phyloP scores from a whole-genome alignment of 2,329 filamentous ascomycete genomes.

The Fusarium chaquense region DNA sequence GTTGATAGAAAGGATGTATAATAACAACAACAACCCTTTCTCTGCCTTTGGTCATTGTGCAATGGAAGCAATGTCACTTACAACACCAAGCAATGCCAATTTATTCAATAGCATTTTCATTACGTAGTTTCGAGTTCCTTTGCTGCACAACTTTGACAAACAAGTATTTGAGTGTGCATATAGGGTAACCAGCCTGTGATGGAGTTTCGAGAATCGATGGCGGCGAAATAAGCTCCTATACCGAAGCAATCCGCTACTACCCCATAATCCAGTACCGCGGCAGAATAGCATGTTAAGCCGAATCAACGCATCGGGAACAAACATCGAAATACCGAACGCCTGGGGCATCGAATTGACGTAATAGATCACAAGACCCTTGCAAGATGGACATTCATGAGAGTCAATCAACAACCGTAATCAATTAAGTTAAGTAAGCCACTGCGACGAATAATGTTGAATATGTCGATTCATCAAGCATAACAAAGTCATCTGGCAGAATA shows the following conservation, averaged over 20 bases:
- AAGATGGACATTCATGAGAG: background rate
- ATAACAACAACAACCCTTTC: background rate
- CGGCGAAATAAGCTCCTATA: slow-evolving; percentile 19
- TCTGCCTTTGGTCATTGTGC: background rate
- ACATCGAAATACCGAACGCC: slow-evolving; percentile 36
- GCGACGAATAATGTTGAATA: background rate
- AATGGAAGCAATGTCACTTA: background rate
- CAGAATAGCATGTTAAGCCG: slow-evolving; percentile 37
- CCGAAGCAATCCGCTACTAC: slow-evolving; percentile 47
- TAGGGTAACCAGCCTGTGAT: background rate
- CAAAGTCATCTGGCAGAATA: background rate
- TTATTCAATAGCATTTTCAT: background rate
- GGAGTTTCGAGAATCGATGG: background rate
- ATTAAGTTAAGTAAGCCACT: background rate
- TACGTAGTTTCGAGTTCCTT: background rate
- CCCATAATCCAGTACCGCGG: slow-evolving; percentile 36
- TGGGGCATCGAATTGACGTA: slow-evolving; percentile 42
- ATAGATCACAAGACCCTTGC: slow-evolving; percentile 10
- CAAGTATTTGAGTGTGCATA: background rate
- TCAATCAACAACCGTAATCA: background rate
- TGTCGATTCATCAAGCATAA: background rate
- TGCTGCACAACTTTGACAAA: background rate
- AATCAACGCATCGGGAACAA: slow-evolving; percentile 39
- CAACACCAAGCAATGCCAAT: background rate
- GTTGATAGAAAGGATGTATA: background rate